Base-by-base conservation (phyloP, 805 yeast species). In the Wickerhamiella shivajii region DNA sequence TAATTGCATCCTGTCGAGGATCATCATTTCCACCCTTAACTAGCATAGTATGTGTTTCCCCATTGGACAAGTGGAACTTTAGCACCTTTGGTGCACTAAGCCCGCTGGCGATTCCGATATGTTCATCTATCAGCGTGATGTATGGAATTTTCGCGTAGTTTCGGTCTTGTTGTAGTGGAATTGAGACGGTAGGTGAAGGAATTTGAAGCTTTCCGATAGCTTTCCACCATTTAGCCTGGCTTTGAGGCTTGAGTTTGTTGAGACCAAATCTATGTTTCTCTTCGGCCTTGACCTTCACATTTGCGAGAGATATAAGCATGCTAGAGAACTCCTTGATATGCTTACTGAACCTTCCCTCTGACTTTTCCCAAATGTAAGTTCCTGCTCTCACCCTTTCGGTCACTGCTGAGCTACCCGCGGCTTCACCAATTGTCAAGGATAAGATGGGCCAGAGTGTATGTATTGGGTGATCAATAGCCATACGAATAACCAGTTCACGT, bases 21-120 rank as follows among this genome's bases (percentile, higher is more conserved):
- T 90, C 98, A 56, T 90, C 98, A 7, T 80, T 67, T 5, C 93
- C 84, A 17, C 81, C 81, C 50, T 90, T 90, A 43, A 85, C 57
- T 13, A 90, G 59, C 49, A 77, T 65, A 36, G 62, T 69, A 39
- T 69, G 75, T 0, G 37, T 46, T 0, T 53, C 41, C 0, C 97
- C 97, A 46, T 72, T 66, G 0, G 74, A 62, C 11, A 74, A 53
- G 0, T 29, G 33, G 33, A 79, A 57, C 1, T 57, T 65, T 33
- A 75, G 61, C 32, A 92, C 77, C 49, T 87, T 87, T 0, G 99
- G 99, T 39, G 74, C 64, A 41, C 94, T 81, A 8, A 87, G 54
- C 3, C 99, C 99, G 0, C 90, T 71, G 0, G 97, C 90, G n/a
- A 81, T 63, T 0, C 53, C 40, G 2, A 85, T 58, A 2, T 47